Conservation (phyloP, 495 filamentous ascomycete species). For the Xylaria scruposa region DNA sequence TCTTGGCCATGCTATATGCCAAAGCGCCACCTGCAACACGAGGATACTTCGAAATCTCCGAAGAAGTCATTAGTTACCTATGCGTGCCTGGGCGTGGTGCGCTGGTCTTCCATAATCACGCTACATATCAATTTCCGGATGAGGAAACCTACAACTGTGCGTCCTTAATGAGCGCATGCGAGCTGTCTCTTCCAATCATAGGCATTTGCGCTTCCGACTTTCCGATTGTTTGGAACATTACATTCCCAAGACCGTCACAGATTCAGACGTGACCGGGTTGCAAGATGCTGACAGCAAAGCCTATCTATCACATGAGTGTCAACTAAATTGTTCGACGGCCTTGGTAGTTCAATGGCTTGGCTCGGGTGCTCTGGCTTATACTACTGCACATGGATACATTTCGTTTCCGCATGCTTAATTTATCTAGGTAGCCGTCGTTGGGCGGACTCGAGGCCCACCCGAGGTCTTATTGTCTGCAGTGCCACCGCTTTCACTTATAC, state of each 20-base stretch:
- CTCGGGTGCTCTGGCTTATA: constrained; percentile 8
- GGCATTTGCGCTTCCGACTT: constrained; percentile 8
- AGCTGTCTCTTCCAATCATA: neutral
- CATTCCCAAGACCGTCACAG: neutral
- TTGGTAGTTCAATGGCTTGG: neutral
- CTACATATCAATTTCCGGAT: constrained; percentile 13
- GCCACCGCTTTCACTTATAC: constrained; percentile 2
- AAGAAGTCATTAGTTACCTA: neutral
- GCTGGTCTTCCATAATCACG: neutral
- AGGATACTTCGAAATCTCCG: constrained; percentile 15
- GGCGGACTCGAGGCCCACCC: neutral
- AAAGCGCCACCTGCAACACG: constrained; percentile 14
- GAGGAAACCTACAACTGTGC: constrained; percentile 1
- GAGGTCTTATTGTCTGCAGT: constrained; percentile 25
- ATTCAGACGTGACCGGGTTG: neutral
- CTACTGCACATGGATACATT: neutral
- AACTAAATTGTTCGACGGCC: neutral
- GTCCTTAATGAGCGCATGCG: neutral
- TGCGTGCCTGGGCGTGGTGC: neutral
- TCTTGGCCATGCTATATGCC: constrained; percentile 3
- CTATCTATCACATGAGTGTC: constrained; percentile 17
- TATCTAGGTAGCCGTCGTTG: constrained; percentile 6
- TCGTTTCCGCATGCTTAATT: neutral
- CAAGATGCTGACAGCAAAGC: constrained; percentile 8
- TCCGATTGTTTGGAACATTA: constrained; percentile 9